Evolutionary conservation across 768 basidiomycete species (phyloP), one percentile per base, ranked within the genome.

Genomic region (Mrakia blollopis): DNA sequence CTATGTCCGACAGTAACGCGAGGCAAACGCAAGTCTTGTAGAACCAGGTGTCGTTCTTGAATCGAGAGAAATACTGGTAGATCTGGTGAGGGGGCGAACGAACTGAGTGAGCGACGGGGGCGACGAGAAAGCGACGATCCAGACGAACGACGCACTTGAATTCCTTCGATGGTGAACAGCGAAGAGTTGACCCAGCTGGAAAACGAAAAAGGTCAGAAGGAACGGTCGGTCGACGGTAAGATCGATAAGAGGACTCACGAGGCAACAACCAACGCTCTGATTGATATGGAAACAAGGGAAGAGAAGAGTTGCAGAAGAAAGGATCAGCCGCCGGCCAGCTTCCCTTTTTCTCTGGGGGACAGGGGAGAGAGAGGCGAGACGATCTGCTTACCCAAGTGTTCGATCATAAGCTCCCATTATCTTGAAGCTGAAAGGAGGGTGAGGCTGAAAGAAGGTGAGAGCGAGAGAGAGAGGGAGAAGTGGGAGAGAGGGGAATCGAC

Each of bases 21-120:
- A 18, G 9, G 8, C 23, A 21, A 39, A 68, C 65, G 37, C 32
- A 68, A 13, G 35, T 39, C 65, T 68, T 68, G 39, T 68, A 44
- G 35, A 68, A 68, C 37, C 35, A 41, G 21, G 65, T 44, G 65
- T 68, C 65, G 18, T 68, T 39, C 9, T n/a, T 39, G 65, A 68
- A 68, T 13, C 65, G 65, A 39, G 65, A 39, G 35, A 35, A 68
- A 39, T 68, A 68, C 39, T 68, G 39, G 65, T 68, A 39, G 13
- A 68, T 68, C 65, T 68, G 65, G 23, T 4, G 13, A 21, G 32
- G 35, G 21, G 7, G 11, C 32, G 39, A 68, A 44, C 4, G 32
- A 30, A 2, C 28, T 32, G 60, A 32, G n/a, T 35, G 37, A 30
- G 63, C 21, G 39, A 21, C 63, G 63, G 65, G 35, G 35, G 65